A percentile compares a stretch with the other conserved stretches of the same genome.
phyloP scores from a whole-genome alignment of 352 stramenopile genomes.

The Pythium apleroticum region DNA sequence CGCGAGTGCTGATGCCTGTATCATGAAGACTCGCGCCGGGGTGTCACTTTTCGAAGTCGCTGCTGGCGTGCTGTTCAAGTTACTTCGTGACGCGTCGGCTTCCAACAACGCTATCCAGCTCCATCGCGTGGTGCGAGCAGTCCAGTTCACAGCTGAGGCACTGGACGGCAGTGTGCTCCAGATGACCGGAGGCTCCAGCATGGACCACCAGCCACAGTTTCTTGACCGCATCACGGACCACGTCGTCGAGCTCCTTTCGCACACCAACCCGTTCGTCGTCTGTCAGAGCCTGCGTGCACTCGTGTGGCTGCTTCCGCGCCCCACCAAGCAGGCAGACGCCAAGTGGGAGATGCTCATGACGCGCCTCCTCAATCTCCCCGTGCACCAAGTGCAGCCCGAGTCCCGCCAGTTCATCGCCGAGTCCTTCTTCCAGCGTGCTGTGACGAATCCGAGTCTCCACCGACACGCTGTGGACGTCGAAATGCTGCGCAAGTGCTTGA shows the following conservation, averaged over 20 bases:
- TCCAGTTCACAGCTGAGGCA: conserved; percentile 55
- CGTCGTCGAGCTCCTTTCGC: conserved; percentile 39
- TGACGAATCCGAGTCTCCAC: conserved; percentile 42
- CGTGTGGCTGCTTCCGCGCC: conserved; percentile 70
- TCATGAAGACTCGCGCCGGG: conserved; percentile 45
- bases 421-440: conserved; percentile 60
- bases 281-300: conserved; percentile 62
- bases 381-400: conserved; percentile 47
- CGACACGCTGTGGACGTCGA: conserved; percentile 40
- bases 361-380: conserved; percentile 47
- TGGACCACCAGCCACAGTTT: conserved; percentile 48
- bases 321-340: conserved; percentile 14
- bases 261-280: conserved; percentile 55
- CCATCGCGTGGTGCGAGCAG: conserved; percentile 46
- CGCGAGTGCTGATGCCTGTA: conserved; percentile 36
- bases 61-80: conserved; percentile 33
- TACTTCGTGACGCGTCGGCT: conserved; percentile 31
- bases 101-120: conserved; percentile 34
- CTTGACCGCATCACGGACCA: conserved; percentile 48
- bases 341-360: conserved; percentile 45
- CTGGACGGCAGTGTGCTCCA: conserved; percentile 52
- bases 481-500: conserved; percentile 49
- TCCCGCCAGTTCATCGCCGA: conserved; percentile 55
- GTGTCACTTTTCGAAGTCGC: conserved; percentile 66
- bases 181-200: conserved; percentile 27